These are phyloP conservation scores for Incumbomyces lentus DNA, from an alignment of 2,329 filamentous ascomycete species.

Conservation along the genomic window DNA sequence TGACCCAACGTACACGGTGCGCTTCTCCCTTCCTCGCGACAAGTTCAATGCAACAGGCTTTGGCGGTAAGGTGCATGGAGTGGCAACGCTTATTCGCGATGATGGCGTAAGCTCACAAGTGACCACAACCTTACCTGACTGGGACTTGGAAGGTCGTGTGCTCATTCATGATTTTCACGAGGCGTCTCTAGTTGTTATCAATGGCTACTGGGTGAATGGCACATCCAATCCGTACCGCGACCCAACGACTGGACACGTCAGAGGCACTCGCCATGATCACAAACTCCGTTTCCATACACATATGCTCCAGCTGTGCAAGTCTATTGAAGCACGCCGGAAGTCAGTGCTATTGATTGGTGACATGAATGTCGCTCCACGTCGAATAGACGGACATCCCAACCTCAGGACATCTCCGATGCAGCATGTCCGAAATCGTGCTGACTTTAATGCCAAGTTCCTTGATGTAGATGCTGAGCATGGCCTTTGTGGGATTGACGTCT, in stretches of 20 bases:
- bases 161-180: conserved; percentile 25
- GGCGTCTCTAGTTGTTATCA: conserved; percentile 30
- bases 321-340: conserved; percentile 33
- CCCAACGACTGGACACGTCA: conserved; percentile 31
- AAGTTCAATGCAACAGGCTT: conserved; percentile 41
- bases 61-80: conserved; percentile 43
- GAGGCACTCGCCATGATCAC: conserved; percentile 41
- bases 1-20: conserved; percentile 32
- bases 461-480: conserved; percentile 19
- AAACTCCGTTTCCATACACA: conserved; percentile 40
- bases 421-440: conserved; percentile 41
- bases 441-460: conserved; percentile 43
- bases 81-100: conserved; percentile 39
- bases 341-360: conserved; percentile 42
- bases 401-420: conserved; percentile 36
- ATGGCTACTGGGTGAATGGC: conserved; percentile 46
- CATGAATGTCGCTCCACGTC: conserved; percentile 40
- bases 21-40: conserved; percentile 41
- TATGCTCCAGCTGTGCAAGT: conserved; percentile 36
- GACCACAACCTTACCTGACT: conserved; percentile 33
- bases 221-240: conserved; percentile 31
- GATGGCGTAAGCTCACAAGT: conserved; percentile 29
- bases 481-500: conserved; percentile 37
- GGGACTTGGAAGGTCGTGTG: conserved; percentile 44
- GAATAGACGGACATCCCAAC: conserved; percentile 38